These are phyloP conservation scores for Prasinococcaceae sp. DNA, from an alignment of 139 green algal species.

Conservation along the genomic window DNA sequence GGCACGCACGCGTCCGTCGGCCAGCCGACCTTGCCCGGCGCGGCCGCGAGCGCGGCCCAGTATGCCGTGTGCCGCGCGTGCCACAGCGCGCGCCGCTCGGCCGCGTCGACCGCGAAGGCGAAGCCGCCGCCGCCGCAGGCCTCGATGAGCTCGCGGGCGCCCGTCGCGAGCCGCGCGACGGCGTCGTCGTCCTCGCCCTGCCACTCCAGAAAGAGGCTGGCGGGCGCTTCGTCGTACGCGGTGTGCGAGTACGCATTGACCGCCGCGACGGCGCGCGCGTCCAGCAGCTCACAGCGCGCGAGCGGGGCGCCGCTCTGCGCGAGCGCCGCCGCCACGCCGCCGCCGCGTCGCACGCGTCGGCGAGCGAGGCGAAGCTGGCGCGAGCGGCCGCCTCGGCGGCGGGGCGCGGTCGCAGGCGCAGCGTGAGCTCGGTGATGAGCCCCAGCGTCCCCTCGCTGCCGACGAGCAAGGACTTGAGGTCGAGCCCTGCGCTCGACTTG, in stretches of 20 bases:
- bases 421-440: constrained; percentile 10
- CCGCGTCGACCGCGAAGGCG: too few relatives aligned
- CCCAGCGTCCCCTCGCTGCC: constrained; percentile 47
- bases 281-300: constrained; percentile 48
- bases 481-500: constrained; percentile 43
- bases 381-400: background rate
- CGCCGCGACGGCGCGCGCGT: constrained; percentile 24
- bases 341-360: constrained; percentile 7
- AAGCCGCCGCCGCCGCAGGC: too few relatives aligned
- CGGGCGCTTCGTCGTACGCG: too few relatives aligned
- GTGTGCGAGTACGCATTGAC: constrained; percentile 47
- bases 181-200: too few relatives aligned
- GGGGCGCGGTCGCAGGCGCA: background rate
- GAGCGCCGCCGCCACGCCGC: constrained; percentile 29
- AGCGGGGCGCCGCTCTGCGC: constrained; percentile 42
- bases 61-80: constrained; percentile 36
- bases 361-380: background rate
- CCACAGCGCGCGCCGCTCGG: constrained; percentile 41
- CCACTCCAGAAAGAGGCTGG: too few relatives aligned
- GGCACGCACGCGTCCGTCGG: constrained; percentile 48
- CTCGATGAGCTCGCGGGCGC: too few relatives aligned
- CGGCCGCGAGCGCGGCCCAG: constrained; percentile 22
- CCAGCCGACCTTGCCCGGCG: constrained; percentile 30
- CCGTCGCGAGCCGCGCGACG: too few relatives aligned
- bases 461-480: constrained; percentile 44